A percentile compares a stretch with the other conserved stretches of the same genome.
Evolutionary conservation across 768 basidiomycete genomes (phyloP).

Genomic region (Galerina marginata): DNA sequence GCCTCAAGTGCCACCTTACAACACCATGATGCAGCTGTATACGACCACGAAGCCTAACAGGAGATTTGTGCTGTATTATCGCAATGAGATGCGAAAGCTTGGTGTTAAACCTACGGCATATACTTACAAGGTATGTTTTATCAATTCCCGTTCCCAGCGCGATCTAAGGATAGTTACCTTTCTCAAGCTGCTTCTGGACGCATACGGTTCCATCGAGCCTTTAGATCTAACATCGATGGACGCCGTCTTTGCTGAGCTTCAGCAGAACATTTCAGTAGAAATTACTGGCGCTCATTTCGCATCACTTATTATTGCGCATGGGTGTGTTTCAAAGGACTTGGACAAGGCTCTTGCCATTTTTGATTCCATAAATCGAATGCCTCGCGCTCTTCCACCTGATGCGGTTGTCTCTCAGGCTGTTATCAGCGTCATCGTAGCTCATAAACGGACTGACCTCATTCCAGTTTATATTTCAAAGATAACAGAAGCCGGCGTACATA

Average conservation of each 20-base stretch:
- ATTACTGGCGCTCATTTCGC: no score
- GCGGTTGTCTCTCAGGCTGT: neutral
- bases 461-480: neutral
- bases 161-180: neutral
- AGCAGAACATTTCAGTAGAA: no score
- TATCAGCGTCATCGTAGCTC: neutral
- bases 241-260: no score
- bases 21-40: neutral
- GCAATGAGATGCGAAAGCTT: neutral
- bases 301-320: no score
- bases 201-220: no score
- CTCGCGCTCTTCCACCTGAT: neutral
- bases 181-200: neutral
- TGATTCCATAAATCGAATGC: no score
- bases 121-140: neutral
- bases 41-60: neutral
- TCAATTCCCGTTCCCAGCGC: neutral
- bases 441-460: neutral
- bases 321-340: no score
- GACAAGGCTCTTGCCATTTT: no score
- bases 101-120: neutral
- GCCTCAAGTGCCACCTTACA: neutral
- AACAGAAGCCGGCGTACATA: neutral
- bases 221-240: no score
- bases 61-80: neutral